phyloP scores from a whole-genome alignment of 2,329 filamentous ascomycete species.

The Hymenoscyphus albidus region DNA sequence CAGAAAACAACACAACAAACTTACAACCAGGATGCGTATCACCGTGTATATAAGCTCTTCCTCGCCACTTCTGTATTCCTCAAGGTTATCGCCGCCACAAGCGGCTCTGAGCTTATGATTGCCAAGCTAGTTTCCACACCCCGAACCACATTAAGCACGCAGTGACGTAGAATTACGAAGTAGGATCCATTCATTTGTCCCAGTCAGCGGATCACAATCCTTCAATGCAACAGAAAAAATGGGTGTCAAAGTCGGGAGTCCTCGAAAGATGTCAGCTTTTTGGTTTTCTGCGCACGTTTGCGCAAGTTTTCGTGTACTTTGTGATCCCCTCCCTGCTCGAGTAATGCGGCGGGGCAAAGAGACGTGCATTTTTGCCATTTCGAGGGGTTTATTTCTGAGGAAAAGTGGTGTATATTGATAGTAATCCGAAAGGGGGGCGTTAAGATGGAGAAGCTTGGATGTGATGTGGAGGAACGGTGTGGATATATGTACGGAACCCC shows the following conservation, averaged over 20 bases:
- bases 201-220: background rate
- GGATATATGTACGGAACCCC: background rate
- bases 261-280: background rate
- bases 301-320: slow-evolving; percentile 4
- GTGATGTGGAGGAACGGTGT: background rate
- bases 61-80: background rate
- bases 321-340: background rate
- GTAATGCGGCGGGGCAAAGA: background rate
- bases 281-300: slow-evolving; percentile 5
- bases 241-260: background rate
- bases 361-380: background rate
- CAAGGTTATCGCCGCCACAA: background rate
- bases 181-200: background rate
- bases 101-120: background rate
- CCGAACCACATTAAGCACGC: background rate
- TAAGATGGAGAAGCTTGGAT: background rate
- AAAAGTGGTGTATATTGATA: background rate
- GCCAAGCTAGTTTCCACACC: background rate
- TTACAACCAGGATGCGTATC: background rate
- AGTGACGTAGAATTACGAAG: background rate
- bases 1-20: background rate
- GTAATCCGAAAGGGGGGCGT: background rate
- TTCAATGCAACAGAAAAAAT: background rate
- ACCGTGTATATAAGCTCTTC: background rate
- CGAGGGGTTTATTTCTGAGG: background rate